Conservation (phyloP, 306 rosid genomes). For the Luffa acutangula region DNA sequence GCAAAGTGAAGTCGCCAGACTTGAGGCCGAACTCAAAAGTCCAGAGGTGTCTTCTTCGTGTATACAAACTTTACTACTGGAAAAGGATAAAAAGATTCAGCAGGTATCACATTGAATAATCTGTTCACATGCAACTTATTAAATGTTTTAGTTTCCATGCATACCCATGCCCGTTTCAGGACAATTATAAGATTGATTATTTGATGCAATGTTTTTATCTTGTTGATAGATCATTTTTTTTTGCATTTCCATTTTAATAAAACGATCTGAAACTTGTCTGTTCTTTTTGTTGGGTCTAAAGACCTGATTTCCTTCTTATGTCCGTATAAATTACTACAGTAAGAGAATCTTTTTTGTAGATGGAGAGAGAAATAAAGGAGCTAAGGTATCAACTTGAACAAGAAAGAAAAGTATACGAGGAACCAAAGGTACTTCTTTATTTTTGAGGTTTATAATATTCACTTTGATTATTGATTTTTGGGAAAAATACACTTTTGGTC, state of each 20-base stretch:
- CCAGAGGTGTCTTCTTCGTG: conserved; percentile 53
- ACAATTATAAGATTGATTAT: neutral
- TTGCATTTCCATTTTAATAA: neutral
- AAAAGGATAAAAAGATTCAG: conserved; percentile 66
- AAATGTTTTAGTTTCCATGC: neutral
- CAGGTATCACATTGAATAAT: conserved; percentile 36
- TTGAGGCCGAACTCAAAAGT: conserved; percentile 73
- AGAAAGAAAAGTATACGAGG: conserved; percentile 36
- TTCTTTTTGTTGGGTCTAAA: neutral
- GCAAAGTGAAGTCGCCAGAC: conserved; percentile 82
- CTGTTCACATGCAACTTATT: neutral
- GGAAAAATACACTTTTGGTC: no score
- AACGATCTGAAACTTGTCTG: neutral
- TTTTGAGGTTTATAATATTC: neutral
- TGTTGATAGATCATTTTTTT: neutral
- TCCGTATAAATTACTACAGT: neutral
- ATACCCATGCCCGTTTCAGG: neutral
- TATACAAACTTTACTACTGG: conserved; percentile 51
- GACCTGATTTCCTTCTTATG: neutral
- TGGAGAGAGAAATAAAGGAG: conserved; percentile 80
- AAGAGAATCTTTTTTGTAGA: conserved; percentile 32
- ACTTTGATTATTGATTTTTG: neutral
- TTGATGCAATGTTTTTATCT: neutral
- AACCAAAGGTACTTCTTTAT: conserved; percentile 44
- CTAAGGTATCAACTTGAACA: conserved; percentile 66